Evolutionary conservation across 1,284 basidiomycete genomes (phyloP).

Genomic region (Puccinia triticina): DNA sequence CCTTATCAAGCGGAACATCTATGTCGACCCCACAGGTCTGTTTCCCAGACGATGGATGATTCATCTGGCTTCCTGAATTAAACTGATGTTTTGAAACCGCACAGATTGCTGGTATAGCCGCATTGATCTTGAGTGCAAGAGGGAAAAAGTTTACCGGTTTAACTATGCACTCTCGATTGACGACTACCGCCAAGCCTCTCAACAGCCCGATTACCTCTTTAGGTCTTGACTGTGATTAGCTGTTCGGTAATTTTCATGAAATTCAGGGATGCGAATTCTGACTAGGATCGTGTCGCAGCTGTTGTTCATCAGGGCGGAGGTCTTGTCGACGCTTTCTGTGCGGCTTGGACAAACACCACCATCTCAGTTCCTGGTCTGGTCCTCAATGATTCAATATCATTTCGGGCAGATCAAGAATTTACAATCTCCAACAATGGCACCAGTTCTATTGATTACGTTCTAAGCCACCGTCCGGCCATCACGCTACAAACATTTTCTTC

Average conservation of each 20-base stretch:
- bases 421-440: conserved; percentile 21
- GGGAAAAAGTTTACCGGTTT: conserved; percentile 1
- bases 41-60: too few species aligned
- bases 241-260: background rate
- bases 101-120: conserved; percentile 38
- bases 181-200: background rate
- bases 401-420: conserved; percentile 25
- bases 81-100: background rate
- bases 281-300: background rate
- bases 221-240: background rate
- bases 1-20: conserved; percentile 25
- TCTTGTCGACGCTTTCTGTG: conserved; percentile 37
- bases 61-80: background rate
- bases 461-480: conserved; percentile 26
- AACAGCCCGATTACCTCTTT: background rate
- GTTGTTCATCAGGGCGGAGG: conserved; percentile 50
- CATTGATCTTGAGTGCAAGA: conserved; percentile 22
- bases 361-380: conserved; percentile 23
- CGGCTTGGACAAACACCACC: conserved; percentile 28
- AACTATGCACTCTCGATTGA: conserved; percentile 25
- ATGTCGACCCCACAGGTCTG: conserved; percentile 47
- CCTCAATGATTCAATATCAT: conserved; percentile 24
- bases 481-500: background rate
- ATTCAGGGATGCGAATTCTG: background rate
- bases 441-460: background rate